A percentile compares a stretch with the other conserved stretches of the same genome.
These are phyloP conservation scores for Mycothermus thermophilus DNA, from an alignment of 495 filamentous ascomycete species.

Conservation along the genomic window DNA sequence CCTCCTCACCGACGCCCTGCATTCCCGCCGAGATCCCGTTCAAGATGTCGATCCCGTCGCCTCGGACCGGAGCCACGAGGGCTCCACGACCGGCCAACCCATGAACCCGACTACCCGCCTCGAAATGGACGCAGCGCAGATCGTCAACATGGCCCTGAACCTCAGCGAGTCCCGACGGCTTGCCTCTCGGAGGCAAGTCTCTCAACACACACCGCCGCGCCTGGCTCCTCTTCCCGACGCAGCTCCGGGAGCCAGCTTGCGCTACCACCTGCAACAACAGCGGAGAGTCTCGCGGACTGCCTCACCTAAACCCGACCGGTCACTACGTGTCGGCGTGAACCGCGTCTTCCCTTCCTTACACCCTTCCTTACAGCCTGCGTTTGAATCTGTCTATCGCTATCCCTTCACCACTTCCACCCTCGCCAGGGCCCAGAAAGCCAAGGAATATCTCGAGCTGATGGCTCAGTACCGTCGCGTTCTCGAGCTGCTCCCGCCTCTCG, in stretches of 20 bases:
- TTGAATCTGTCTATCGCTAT: constrained; percentile 36
- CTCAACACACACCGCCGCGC: constrained; percentile 35
- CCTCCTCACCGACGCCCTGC: constrained; percentile 28
- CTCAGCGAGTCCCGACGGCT: constrained; percentile 70
- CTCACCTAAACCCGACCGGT: constrained; percentile 39
- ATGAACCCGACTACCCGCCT: too few relatives aligned
- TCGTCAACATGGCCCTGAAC: constrained; percentile 80
- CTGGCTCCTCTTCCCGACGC: constrained; percentile 30
- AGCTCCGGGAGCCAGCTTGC: constrained; percentile 39
- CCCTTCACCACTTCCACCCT: constrained; percentile 68
- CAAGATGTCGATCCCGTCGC: too few relatives aligned
- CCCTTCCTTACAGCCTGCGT: constrained; percentile 23
- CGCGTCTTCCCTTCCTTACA: constrained; percentile 24
- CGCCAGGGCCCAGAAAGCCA: constrained; percentile 63
- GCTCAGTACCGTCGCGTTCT: constrained; percentile 68
- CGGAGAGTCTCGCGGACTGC: constrained; percentile 42
- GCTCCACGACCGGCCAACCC: too few relatives aligned
- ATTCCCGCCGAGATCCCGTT: constrained; percentile 2
- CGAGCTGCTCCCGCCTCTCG: constrained; percentile 57
- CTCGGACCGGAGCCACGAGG: too few relatives aligned
- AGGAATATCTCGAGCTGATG: constrained; percentile 62
- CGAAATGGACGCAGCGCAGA: constrained; percentile 67
- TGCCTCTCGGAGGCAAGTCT: constrained; percentile 39
- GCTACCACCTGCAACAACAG: constrained; percentile 54
- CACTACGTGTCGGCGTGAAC: constrained; percentile 21